These are phyloP conservation scores for Colletotrichum godetiae DNA, from an alignment of 2,329 filamentous ascomycete species.

Conservation along the genomic window DNA sequence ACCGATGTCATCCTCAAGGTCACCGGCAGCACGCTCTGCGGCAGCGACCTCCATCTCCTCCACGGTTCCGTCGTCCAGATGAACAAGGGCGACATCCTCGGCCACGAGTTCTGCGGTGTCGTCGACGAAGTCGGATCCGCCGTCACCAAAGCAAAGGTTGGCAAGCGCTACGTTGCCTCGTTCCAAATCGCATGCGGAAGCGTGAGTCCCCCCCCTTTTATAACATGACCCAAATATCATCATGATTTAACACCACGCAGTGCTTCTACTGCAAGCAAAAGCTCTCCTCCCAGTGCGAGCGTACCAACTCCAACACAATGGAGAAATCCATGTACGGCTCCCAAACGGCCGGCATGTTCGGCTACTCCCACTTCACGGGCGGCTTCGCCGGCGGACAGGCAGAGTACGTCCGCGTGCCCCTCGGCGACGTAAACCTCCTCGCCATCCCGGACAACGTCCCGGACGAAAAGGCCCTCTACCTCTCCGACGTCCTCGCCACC, in stretches of 20 bases:
- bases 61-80: slow-evolving; percentile 69
- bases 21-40: slow-evolving; percentile 71
- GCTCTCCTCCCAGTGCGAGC: slow-evolving; percentile 82
- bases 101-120: slow-evolving; percentile 70
- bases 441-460: slow-evolving; percentile 82
- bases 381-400: slow-evolving; percentile 90
- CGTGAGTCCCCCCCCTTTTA: slow-evolving; percentile 16
- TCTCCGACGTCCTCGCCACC: slow-evolving; percentile 84
- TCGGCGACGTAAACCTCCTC: slow-evolving; percentile 83
- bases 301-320: slow-evolving; percentile 79
- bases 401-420: slow-evolving; percentile 86
- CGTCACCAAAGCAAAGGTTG: slow-evolving; percentile 65
- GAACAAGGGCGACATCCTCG: slow-evolving; percentile 74
- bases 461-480: slow-evolving; percentile 83
- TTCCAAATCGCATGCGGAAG: slow-evolving; percentile 84
- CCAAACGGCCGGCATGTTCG: slow-evolving; percentile 79
- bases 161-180: slow-evolving; percentile 81
- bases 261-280: slow-evolving; percentile 86
- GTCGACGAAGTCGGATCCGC: slow-evolving; percentile 66
- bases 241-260: slow-evolving; percentile 39
- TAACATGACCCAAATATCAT: too few species aligned
- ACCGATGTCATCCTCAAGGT: slow-evolving; percentile 84
- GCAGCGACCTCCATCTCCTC: slow-evolving; percentile 68
- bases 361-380: slow-evolving; percentile 83
- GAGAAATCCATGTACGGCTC: slow-evolving; percentile 83